Conservation (phyloP, 106 monocot genomes). For the Dendrobium catenatum region DNA sequence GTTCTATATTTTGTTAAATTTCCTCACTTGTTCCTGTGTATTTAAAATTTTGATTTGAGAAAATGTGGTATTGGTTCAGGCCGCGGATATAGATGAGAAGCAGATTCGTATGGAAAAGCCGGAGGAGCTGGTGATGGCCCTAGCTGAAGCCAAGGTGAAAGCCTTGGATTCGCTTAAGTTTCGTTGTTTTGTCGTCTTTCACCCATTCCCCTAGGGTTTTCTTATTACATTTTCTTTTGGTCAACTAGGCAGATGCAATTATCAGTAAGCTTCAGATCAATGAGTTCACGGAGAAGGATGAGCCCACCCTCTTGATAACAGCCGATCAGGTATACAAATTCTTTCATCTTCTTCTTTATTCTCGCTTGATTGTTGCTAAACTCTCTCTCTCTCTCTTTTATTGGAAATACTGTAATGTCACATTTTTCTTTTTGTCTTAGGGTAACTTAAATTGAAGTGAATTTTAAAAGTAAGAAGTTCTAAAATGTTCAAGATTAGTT, state of each 20-base stretch:
- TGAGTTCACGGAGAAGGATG: slow-evolving; percentile 21
- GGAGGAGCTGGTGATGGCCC: slow-evolving; percentile 62
- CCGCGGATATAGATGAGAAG: slow-evolving; percentile 74
- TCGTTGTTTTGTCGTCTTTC: not conserved
- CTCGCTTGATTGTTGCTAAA: not conserved
- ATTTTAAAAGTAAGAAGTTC: too few relatives aligned
- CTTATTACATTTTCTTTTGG: not conserved
- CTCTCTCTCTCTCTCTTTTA: not conserved
- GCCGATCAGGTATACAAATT: slow-evolving; percentile 50
- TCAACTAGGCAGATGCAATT: slow-evolving; percentile 66
- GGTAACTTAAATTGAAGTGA: not conserved
- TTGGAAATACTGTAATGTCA: not conserved
- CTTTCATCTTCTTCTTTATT: not conserved
- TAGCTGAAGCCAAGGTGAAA: slow-evolving; percentile 59
- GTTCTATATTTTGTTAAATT: not conserved
- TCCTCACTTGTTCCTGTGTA: not conserved
- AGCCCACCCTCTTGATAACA: slow-evolving; percentile 71
- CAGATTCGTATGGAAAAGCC: slow-evolving; percentile 49
- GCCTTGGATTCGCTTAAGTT: not conserved
- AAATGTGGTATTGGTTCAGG: slow-evolving; percentile 19
- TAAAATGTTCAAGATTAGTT: too few relatives aligned
- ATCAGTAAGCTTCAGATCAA: slow-evolving; percentile 30
- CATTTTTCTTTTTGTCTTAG: not conserved
- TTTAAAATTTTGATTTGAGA: not conserved
- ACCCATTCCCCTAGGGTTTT: not conserved